Evolutionary conservation across 2,329 filamentous ascomycete species (phyloP), one percentile per base, ranked within the genome.

Genomic region (Colletotrichum sublineola): DNA sequence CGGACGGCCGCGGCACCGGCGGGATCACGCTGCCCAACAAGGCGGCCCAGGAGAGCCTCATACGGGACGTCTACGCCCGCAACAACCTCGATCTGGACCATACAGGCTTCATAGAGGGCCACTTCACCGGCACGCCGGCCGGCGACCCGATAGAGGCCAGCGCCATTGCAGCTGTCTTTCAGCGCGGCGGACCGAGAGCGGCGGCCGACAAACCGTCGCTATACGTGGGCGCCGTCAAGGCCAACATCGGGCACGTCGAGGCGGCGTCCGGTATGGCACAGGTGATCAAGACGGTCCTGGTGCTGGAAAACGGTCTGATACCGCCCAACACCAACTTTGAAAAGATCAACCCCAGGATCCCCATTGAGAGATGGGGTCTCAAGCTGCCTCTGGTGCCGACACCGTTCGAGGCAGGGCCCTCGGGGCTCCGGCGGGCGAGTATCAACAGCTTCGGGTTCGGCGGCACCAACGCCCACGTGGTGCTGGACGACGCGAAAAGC

Each of bases 91-190:
- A 3, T 31, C 63, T 31, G 8, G 76, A 77, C 8, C 58, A 68
- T 0, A 76, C 76, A 7, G 78, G 76, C 4, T 83, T 79, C 64
- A 73, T 84, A 52, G 85, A 88, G 73, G 81, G 82, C 12, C 86
- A 88, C 6, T 88, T 87, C n/a, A 89, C 88, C 0, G 88, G 87
- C 12, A 90, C 88, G 29, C 81, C 81, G 42, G 84, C 85, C 2
- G 89, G 88, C 2, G 88, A 90, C 71, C 87, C 87, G 0, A 84
- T 86, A 31, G 88, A 90, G 71, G 85, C 85, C 0, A 79, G 78
- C 18, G 87, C 85, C 6, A 83, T 89, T 50, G 77, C 82, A 36
- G 80, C 81, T 9, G 82, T 86, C 0, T 83, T 87, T 44, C 79
- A 81, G 9, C 68, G 77, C 20, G 80, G 80, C 7, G 50, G 29